These are phyloP conservation scores for Grifola frondosa DNA, from an alignment of 1,284 basidiomycete genomes.

Conservation along the genomic window DNA sequence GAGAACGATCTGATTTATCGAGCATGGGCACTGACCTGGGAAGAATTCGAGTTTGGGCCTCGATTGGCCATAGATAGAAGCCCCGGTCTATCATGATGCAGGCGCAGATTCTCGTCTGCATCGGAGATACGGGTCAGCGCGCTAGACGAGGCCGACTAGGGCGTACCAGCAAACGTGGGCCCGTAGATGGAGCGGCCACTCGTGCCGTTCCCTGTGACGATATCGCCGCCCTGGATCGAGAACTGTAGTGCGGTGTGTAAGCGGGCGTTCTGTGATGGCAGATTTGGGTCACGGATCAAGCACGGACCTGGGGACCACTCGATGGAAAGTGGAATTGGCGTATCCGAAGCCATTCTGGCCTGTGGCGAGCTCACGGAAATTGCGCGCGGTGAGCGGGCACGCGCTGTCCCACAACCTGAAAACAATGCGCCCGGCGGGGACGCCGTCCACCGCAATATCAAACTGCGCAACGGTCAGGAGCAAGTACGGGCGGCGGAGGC, in stretches of 20 bases:
- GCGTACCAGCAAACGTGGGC: slow-evolving; percentile 26
- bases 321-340: slow-evolving; percentile 72
- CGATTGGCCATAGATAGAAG: slow-evolving; percentile 63
- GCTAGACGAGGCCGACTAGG: neutral
- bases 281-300: neutral
- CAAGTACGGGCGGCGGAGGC: neutral
- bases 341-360: slow-evolving; percentile 72
- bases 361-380: slow-evolving; percentile 91
- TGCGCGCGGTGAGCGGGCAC: slow-evolving; percentile 76
- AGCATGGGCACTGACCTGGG: slow-evolving; percentile 39
- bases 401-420: slow-evolving; percentile 81
- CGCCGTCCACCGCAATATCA: slow-evolving; percentile 68
- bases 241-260: slow-evolving; percentile 22
- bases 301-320: slow-evolving; percentile 60
- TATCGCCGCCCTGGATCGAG: slow-evolving; percentile 40
- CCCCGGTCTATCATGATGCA: slow-evolving; percentile 44
- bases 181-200: slow-evolving; percentile 49
- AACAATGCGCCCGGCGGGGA: slow-evolving; percentile 67
- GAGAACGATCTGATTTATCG: neutral
- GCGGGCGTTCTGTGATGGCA: neutral
- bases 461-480: slow-evolving; percentile 48
- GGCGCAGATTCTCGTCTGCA: slow-evolving; percentile 41
- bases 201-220: slow-evolving; percentile 53
- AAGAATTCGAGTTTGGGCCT: slow-evolving; percentile 54
- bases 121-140: slow-evolving; percentile 2